Evolutionary conservation across 2,329 filamentous ascomycete species (phyloP).

Genomic region (Elsinoe perseae): DNA sequence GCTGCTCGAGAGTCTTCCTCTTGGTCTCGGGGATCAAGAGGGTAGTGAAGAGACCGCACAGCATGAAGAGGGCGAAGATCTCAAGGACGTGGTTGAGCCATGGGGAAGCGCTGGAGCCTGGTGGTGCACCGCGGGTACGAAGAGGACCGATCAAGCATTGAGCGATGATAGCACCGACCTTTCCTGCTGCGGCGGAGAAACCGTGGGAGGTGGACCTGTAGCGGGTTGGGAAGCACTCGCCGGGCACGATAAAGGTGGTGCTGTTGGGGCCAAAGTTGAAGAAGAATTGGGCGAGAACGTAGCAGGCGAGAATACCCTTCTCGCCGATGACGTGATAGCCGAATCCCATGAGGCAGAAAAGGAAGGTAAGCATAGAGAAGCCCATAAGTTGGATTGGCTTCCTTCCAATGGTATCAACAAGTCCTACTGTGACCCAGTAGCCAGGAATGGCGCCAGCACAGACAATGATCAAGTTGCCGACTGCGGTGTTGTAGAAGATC

Average conservation of each 20-base stretch:
- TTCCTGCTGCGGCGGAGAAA: slow-evolving; percentile 42
- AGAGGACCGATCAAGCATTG: slow-evolving; percentile 44
- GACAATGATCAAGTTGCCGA: slow-evolving; percentile 72
- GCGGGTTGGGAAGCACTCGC: slow-evolving; percentile 46
- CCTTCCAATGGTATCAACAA: slow-evolving; percentile 70
- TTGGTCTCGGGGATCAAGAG: slow-evolving; percentile 73
- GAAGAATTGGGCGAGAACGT: slow-evolving; percentile 45
- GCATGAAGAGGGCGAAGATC: slow-evolving; percentile 74
- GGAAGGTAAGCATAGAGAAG: slow-evolving; percentile 40
- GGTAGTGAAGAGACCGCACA: slow-evolving; percentile 59
- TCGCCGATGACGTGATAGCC: slow-evolving; percentile 39
- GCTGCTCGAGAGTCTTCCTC: slow-evolving; percentile 63
- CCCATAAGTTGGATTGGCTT: slow-evolving; percentile 65
- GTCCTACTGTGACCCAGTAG: slow-evolving; percentile 72
- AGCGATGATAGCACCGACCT: slow-evolving; percentile 44
- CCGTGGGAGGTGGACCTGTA: slow-evolving; percentile 43
- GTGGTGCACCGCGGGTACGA: slow-evolving; percentile 47
- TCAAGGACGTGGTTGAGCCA: slow-evolving; percentile 69
- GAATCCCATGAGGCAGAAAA: slow-evolving; percentile 45
- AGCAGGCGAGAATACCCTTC: slow-evolving; percentile 38
- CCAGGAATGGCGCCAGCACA: slow-evolving; percentile 72
- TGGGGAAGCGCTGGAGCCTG: slow-evolving; percentile 47
- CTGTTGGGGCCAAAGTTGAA: slow-evolving; percentile 48
- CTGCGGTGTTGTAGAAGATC: slow-evolving; percentile 63
- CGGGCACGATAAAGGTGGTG: slow-evolving; percentile 46